These are phyloP conservation scores for Thelonectria rubi DNA, from an alignment of 2,329 filamentous ascomycete genomes.

Conservation along the genomic window DNA sequence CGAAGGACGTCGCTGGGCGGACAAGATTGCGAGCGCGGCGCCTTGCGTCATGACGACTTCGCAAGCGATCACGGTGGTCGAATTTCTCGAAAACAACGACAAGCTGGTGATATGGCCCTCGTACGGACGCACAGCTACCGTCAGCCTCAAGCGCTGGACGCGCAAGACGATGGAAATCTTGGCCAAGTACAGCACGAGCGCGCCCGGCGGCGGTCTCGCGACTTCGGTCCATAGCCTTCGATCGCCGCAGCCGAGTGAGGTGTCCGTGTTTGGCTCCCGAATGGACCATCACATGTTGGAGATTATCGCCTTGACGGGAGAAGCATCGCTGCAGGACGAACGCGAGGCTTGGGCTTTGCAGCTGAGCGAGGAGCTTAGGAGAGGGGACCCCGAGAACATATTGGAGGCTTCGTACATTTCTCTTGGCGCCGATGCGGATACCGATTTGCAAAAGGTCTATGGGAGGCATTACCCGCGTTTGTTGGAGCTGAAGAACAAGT, in stretches of 20 bases:
- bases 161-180: background rate
- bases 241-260: background rate
- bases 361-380: background rate
- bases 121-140: background rate
- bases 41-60: background rate
- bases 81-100: background rate
- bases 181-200: background rate
- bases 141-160: background rate
- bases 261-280: background rate
- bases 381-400: background rate
- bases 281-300: constrained; percentile 1
- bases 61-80: background rate
- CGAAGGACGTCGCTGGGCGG: background rate
- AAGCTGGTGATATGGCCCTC: background rate
- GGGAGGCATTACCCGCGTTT: background rate
- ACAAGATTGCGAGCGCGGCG: background rate
- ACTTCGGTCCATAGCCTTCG: background rate
- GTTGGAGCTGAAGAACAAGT: constrained; percentile 2
- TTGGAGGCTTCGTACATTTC: constrained; percentile 1
- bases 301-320: background rate
- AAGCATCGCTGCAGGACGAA: background rate
- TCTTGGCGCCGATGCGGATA: background rate
- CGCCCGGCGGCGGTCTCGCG: background rate
- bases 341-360: background rate
- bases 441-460: background rate